phyloP scores from a whole-genome alignment of 1,284 basidiomycete species.

The Melanopsichium pennsylvanicum region DNA sequence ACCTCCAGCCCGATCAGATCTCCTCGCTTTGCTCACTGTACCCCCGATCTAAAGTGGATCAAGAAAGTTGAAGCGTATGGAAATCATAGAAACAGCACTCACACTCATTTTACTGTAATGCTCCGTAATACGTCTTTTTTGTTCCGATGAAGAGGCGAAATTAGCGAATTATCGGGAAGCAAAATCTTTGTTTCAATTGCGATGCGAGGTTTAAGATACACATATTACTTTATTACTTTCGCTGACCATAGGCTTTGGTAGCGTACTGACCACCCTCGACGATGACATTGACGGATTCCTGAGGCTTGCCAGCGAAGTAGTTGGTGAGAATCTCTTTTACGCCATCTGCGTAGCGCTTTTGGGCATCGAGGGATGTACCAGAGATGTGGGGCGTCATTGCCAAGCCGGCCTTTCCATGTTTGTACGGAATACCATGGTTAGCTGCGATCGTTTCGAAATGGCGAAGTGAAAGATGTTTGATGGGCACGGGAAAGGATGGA shows the following conservation, averaged over 20 bases:
- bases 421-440: slow-evolving; percentile 62
- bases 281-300: slow-evolving; percentile 83
- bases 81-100: too few species aligned
- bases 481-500: slow-evolving; percentile 78
- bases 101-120: too few species aligned
- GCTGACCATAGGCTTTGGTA: slow-evolving; percentile 64
- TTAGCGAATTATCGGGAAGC: too few species aligned
- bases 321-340: slow-evolving; percentile 81
- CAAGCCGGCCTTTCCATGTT: slow-evolving; percentile 78
- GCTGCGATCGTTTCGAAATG: neutral
- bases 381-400: slow-evolving; percentile 56
- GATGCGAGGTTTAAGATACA: too few species aligned
- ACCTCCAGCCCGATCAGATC: too few species aligned
- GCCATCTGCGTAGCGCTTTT: slow-evolving; percentile 84
- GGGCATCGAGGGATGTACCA: slow-evolving; percentile 85
- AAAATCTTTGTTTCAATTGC: too few species aligned
- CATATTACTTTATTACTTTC: slow-evolving; percentile 10
- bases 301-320: slow-evolving; percentile 73
- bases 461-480: too few species aligned
- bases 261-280: slow-evolving; percentile 65
- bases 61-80: too few species aligned
- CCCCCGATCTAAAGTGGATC: too few species aligned
- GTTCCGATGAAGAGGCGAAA: too few species aligned
- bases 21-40: too few species aligned
- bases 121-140: too few species aligned